Base-by-base conservation (phyloP, 2,329 filamentous ascomycete species). In the Hawksworthiomyces lignivorus region DNA sequence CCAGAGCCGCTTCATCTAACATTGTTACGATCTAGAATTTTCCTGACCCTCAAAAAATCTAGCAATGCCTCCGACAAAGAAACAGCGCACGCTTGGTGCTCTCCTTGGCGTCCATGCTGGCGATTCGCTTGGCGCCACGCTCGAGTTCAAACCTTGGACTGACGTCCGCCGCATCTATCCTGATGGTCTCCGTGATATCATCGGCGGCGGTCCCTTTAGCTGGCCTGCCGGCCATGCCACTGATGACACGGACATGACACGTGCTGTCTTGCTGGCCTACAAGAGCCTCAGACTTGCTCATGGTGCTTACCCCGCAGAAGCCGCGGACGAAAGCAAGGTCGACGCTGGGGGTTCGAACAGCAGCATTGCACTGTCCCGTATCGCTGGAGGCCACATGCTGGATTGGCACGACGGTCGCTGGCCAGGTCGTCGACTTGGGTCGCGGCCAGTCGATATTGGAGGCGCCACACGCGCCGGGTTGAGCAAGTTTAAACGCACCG, bases 161-260 rank as follows among this genome's bases (percentile, higher is more conserved):
- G 12, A 40, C 4, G 64, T 70, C 37, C 49, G 51, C 14, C n/a
- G 33, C 1, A 7, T 42, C 1, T 57, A 65, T 43, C 67, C 68
- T n/a, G 36, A 50, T 1, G 64, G 62, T 14, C 47, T 67, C 3
- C 61, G 61, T 30, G 57, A 62, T 9, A 69, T 72, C 26, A 49
- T 66, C 15, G 68, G 68, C 36, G 68, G 69, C 36, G 69, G 69
- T 0, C 45, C 51, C 2, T 69, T 71, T 43, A 10, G 32, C 17
- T 71, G 68, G 67, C 43, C 60, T 0, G 46, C 60, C 0, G 68
- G 69, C 7, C 60, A 65, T 44, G 67, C 67, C 14, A 70, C 68
- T 20, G 67, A 71, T 50, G 67, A 71, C 49, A 70, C 67, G 1
- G 67, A 71, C 48, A 55, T 71, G 48, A 68, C 65, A 5, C 64